These are phyloP conservation scores for Exophiala sp. DNA, from an alignment of 2,329 filamentous ascomycete species.

Conservation along the genomic window DNA sequence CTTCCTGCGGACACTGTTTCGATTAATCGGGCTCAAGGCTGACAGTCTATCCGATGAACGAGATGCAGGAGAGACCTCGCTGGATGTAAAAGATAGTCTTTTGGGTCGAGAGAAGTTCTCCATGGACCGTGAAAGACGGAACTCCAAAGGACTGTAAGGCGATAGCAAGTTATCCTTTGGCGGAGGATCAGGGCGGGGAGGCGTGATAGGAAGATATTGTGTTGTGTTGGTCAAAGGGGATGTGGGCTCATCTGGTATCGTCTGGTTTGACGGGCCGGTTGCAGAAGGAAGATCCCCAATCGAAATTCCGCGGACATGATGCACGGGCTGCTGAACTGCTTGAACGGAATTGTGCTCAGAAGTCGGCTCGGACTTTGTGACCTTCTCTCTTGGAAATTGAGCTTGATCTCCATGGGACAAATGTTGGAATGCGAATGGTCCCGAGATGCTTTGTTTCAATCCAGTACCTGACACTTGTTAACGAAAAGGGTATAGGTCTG, in stretches of 20 bases:
- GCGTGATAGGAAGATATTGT: constrained; percentile 33
- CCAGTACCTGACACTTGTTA: constrained; percentile 34
- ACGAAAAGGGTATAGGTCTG: neutral
- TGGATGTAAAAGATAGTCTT: constrained; percentile 14
- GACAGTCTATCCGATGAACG: constrained; percentile 3
- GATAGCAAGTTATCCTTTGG: constrained; percentile 19
- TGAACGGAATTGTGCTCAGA: constrained; percentile 54
- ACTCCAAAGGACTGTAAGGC: constrained; percentile 16
- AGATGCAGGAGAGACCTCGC: constrained; percentile 14
- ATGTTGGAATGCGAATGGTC: constrained; percentile 63
- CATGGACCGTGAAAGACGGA: constrained; percentile 38
- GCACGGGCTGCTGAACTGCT: constrained; percentile 50
- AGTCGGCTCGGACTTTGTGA: constrained; percentile 50
- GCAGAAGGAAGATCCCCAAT: constrained; percentile 31
- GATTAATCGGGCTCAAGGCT: constrained; percentile 12
- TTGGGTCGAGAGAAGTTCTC: constrained; percentile 51
- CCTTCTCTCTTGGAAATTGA: constrained; percentile 51
- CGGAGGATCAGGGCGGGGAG: constrained; percentile 28
- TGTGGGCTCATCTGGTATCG: constrained; percentile 12
- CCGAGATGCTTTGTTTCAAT: constrained; percentile 54
- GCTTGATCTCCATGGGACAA: constrained; percentile 57
- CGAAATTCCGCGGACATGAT: constrained; percentile 51
- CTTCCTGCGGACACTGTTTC: constrained; percentile 13
- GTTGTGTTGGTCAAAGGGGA: constrained; percentile 31
- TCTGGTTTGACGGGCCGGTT: neutral